Percentiles rank a stretch among this genome's conserved stretches.
phyloP scores from a whole-genome alignment of 768 basidiomycete genomes.

The Amanita inopinata region DNA sequence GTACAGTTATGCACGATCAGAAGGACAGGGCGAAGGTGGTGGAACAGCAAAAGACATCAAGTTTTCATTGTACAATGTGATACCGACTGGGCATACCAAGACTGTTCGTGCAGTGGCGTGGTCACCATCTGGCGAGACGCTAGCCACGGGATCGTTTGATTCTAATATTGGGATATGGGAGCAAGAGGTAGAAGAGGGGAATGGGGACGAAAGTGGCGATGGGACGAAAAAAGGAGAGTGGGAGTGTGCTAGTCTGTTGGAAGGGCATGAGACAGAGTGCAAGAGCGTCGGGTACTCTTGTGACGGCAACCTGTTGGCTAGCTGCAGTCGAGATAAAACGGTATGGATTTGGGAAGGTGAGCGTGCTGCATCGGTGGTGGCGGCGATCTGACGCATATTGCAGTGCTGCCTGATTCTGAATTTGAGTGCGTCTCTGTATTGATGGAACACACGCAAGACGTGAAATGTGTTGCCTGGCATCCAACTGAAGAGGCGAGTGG shows the following conservation, averaged over 20 bases:
- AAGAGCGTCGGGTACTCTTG: constrained; percentile 81
- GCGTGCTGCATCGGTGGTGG: constrained; percentile 4
- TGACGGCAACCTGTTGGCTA: constrained; percentile 78
- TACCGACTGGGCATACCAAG: constrained; percentile 78
- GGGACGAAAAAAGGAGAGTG: constrained; percentile 47
- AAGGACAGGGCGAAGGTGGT: too few relatives aligned
- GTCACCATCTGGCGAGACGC: constrained; percentile 76
- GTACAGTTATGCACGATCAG: constrained; percentile 48
- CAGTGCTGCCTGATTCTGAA: constrained; percentile 85
- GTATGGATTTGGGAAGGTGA: constrained; percentile 99
- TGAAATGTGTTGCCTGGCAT: constrained; percentile 94
- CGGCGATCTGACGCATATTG: constrained; percentile 6
- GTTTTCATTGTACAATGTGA: constrained; percentile 52
- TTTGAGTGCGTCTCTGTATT: constrained; percentile 92
- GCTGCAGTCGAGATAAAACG: constrained; percentile 92
- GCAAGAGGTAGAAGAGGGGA: constrained; percentile 39
- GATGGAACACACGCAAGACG: constrained; percentile 96
- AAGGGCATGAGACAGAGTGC: constrained; percentile 96
- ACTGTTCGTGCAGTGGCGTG: constrained; percentile 84
- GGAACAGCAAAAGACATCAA: too few relatives aligned
- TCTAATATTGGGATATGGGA: constrained; percentile 90
- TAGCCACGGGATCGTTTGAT: constrained; percentile 93
- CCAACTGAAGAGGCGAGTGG: constrained; percentile 76
- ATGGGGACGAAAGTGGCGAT: constrained; percentile 23
- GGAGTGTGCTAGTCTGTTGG: constrained; percentile 81